phyloP scores from a whole-genome alignment of 371 early-diverging fungal species.

The Mortierella sp. region DNA sequence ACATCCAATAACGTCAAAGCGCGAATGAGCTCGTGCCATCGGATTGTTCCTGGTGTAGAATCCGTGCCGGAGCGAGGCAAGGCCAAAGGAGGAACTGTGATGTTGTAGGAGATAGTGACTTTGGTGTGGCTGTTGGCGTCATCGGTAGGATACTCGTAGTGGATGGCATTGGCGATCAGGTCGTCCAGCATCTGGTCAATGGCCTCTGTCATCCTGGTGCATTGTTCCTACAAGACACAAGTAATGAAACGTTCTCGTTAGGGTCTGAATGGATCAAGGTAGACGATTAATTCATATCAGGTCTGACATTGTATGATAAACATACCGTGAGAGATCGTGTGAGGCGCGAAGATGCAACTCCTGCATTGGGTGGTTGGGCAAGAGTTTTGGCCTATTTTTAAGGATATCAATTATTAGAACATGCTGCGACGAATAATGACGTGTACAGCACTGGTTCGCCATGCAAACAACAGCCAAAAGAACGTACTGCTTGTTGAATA shows the following conservation, averaged over 20 bases:
- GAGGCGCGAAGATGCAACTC: conserved; percentile 36
- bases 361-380: conserved; percentile 37
- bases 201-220: conserved; percentile 42
- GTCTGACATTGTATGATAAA: background rate
- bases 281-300: background rate
- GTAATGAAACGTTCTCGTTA: background rate
- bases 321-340: conserved; percentile 50
- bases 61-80: conserved; percentile 23
- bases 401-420: background rate
- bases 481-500: conserved; percentile 53
- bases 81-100: conserved; percentile 38
- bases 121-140: background rate
- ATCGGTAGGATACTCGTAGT: background rate
- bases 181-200: conserved; percentile 56
- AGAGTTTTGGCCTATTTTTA: conserved; percentile 34
- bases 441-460: too few species aligned
- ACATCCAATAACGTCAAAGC: conserved; percentile 38
- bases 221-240: conserved; percentile 31
- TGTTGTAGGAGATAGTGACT: conserved; percentile 26
- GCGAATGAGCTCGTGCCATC: conserved; percentile 50
- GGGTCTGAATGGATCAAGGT: too few species aligned
- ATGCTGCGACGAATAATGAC: too few species aligned
- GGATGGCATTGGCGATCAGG: conserved; percentile 31
- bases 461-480: too few species aligned
- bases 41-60: conserved; percentile 31